Evolutionary conservation across 2,329 filamentous ascomycete species (phyloP).

Genomic region (Pseudogymnoascus sp.): DNA sequence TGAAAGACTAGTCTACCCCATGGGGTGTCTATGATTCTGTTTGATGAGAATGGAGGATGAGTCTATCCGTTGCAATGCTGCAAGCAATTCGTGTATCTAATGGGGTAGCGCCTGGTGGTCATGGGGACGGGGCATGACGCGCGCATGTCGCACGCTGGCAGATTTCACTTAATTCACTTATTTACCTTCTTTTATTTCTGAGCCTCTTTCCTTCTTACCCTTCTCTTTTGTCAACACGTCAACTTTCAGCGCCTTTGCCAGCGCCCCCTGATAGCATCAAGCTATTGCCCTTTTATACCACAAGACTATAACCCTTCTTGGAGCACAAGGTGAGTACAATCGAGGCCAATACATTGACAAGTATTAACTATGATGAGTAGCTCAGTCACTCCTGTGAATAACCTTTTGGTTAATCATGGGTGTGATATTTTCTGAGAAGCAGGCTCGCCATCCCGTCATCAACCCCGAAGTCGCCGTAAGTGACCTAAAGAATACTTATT

Average conservation of each 20-base stretch:
- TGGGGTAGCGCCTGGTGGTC: neutral
- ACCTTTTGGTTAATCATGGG: neutral
- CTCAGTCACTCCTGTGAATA: neutral
- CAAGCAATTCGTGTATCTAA: neutral
- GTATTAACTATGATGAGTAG: neutral
- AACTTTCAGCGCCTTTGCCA: neutral
- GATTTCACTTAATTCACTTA: slow-evolving; percentile 9
- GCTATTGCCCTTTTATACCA: neutral
- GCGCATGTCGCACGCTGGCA: slow-evolving; percentile 1
- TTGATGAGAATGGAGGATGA: neutral
- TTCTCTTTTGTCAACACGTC: neutral
- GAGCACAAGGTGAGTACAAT: neutral
- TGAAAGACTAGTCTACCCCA: neutral
- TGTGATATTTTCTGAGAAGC: neutral
- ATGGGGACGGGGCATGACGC: slow-evolving; percentile 7
- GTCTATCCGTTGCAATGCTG: neutral
- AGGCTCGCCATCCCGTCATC: neutral
- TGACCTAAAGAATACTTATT: neutral
- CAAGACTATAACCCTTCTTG: neutral
- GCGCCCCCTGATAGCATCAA: neutral
- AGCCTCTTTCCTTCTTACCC: neutral
- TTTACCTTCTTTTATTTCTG: neutral
- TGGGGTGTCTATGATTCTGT: slow-evolving; percentile 1
- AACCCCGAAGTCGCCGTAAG: neutral
- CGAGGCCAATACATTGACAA: neutral